These are phyloP conservation scores for Triticum dicoccoides DNA, from an alignment of 176 grass and related monocot genomes.

Conservation along the genomic window DNA sequence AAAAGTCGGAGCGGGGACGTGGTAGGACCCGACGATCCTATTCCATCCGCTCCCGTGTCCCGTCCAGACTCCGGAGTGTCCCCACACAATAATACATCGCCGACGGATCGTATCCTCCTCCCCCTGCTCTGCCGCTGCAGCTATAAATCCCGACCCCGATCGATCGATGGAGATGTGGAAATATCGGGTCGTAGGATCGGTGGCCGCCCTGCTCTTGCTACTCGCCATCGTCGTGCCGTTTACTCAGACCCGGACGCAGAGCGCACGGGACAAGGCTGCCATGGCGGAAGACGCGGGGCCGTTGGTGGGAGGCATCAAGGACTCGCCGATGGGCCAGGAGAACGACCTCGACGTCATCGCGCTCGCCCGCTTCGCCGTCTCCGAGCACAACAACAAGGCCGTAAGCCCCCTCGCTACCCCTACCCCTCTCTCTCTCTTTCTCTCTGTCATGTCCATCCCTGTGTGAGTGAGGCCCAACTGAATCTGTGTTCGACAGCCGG, in stretches of 20 bases:
- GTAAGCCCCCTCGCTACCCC: slow-evolving; percentile 19
- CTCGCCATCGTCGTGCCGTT: background rate
- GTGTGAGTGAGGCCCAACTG: background rate
- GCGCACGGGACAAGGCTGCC: background rate
- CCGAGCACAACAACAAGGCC: slow-evolving; percentile 80
- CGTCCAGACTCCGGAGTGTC: background rate
- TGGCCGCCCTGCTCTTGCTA: slow-evolving; percentile 23
- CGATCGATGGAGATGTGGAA: slow-evolving; percentile 24
- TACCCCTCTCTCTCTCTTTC: background rate
- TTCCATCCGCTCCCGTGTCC: background rate
- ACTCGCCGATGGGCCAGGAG: slow-evolving; percentile 34
- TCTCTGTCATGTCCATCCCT: background rate
- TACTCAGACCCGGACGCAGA: background rate
- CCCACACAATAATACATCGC: background rate
- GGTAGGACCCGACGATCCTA: background rate
- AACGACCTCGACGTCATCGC: slow-evolving; percentile 57
- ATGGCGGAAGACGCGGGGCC: slow-evolving; percentile 23
- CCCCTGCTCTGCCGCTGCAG: background rate
- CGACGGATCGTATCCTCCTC: background rate
- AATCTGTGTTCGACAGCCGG: background rate
- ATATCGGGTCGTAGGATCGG: background rate
- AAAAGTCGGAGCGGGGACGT: background rate
- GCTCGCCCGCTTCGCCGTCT: slow-evolving; percentile 78
- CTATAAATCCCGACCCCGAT: slow-evolving; percentile 34
- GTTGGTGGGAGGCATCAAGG: slow-evolving; percentile 35